phyloP scores from a whole-genome alignment of 2,329 filamentous ascomycete genomes.

The Rutstroemia sp. region DNA sequence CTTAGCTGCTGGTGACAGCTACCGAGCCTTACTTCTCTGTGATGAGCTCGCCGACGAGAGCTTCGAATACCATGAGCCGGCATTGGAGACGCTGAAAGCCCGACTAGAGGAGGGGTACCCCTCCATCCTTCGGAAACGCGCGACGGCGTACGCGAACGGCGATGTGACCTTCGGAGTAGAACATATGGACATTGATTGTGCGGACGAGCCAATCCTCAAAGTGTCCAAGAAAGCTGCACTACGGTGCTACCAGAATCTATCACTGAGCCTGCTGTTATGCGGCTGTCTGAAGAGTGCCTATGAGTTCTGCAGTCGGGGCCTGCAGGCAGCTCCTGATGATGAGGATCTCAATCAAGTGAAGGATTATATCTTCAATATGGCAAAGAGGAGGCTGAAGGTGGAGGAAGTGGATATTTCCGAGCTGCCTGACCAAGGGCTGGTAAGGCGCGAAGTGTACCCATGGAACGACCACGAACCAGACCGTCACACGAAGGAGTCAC shows the following conservation, averaged over 20 bases:
- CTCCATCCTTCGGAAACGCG: constrained; percentile 32
- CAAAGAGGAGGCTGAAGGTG: constrained; percentile 38
- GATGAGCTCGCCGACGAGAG: constrained; percentile 74
- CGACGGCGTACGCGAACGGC: constrained; percentile 14
- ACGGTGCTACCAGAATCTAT: constrained; percentile 51
- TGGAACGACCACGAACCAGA: constrained; percentile 65
- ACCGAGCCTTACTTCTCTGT: constrained; percentile 77
- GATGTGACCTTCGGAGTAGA: constrained; percentile 9
- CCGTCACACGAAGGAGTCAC: constrained; percentile 59
- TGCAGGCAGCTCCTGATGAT: constrained; percentile 47
- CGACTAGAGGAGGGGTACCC: constrained; percentile 28
- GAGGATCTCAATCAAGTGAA: constrained; percentile 47
- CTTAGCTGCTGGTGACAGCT: constrained; percentile 82
- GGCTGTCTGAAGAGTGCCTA: constrained; percentile 62
- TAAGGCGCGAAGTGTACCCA: constrained; percentile 63
- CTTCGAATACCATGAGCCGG: constrained; percentile 74
- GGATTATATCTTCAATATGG: constrained; percentile 46
- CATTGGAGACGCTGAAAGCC: constrained; percentile 35
- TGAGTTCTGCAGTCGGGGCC: constrained; percentile 57
- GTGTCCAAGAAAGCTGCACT: constrained; percentile 45
- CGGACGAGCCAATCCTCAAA: constrained; percentile 30
- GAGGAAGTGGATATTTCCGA: constrained; percentile 42
- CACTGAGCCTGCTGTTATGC: constrained; percentile 52
- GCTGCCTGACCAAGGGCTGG: constrained; percentile 62
- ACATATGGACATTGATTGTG: constrained; percentile 25